These are phyloP conservation scores for Annulohypoxylon maeteangense DNA, from an alignment of 495 filamentous ascomycete species.

Conservation along the genomic window DNA sequence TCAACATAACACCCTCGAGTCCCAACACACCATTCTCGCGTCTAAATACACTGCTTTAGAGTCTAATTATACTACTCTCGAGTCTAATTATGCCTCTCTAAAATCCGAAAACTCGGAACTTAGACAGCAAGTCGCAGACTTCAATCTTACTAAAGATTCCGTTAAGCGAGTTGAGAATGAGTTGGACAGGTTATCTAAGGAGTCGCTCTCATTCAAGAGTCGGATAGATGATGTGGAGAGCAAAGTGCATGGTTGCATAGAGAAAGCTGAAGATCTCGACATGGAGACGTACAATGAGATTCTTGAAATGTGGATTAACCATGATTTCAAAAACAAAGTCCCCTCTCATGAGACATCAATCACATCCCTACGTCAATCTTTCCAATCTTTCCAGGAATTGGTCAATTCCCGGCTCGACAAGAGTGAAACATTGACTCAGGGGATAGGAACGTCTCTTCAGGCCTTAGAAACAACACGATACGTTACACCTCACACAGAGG, in stretches of 20 bases:
- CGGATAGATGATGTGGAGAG: slow-evolving; percentile 18
- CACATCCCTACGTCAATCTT: slow-evolving; percentile 3
- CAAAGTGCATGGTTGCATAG: slow-evolving; percentile 14
- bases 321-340: slow-evolving; percentile 41
- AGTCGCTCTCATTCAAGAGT: slow-evolving; percentile 16
- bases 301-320: slow-evolving; percentile 33
- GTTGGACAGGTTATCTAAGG: slow-evolving; percentile 5
- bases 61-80: neutral
- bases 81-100: neutral
- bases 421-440: slow-evolving; percentile 11
- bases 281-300: slow-evolving; percentile 40
- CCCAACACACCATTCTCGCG: neutral
- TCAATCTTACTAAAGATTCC: slow-evolving; percentile 8
- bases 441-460: slow-evolving; percentile 6
- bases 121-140: neutral
- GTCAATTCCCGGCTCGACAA: slow-evolving; percentile 2
- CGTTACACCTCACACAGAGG: neutral
- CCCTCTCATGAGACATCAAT: slow-evolving; percentile 19
- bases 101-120: slow-evolving; percentile 31
- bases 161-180: slow-evolving; percentile 1
- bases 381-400: slow-evolving; percentile 8
- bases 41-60: neutral
- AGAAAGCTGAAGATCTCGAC: slow-evolving; percentile 43
- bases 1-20: neutral
- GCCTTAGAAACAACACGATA: neutral